These are phyloP conservation scores for Amanita rubescens DNA, from an alignment of 768 basidiomycete species.

Conservation along the genomic window DNA sequence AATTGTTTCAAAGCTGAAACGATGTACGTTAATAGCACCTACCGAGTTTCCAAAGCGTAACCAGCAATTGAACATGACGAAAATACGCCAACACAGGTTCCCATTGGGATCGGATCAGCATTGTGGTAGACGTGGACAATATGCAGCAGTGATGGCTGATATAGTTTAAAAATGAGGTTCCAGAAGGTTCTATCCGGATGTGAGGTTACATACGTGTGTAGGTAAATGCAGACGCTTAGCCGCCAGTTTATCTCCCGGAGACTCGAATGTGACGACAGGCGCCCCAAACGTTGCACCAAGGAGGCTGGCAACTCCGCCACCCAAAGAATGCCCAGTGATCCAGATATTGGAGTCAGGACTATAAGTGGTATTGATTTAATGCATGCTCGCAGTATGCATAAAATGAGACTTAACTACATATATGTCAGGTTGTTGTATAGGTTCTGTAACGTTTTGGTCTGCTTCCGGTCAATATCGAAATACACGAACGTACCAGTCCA, in stretches of 20 bases:
- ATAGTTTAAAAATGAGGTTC: not conserved
- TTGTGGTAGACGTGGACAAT: slow-evolving; percentile 92
- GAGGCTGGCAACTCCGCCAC: slow-evolving; percentile 70
- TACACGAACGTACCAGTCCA: slow-evolving; percentile 57
- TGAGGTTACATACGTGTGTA: slow-evolving; percentile 41
- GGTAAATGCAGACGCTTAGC: slow-evolving; percentile 79
- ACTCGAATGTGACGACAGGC: slow-evolving; percentile 83
- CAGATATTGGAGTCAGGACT: slow-evolving; percentile 82
- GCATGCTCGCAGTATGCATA: not conserved
- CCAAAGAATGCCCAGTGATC: slow-evolving; percentile 73
- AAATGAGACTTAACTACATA: slow-evolving; percentile 50
- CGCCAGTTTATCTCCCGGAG: slow-evolving; percentile 82
- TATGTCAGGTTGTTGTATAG: slow-evolving; percentile 91
- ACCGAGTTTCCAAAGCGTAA: slow-evolving; percentile 83
- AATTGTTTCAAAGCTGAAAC: not conserved
- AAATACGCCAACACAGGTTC: slow-evolving; percentile 72
- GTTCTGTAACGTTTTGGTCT: slow-evolving; percentile 44
- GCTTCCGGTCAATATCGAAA: not conserved
- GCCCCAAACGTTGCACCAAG: slow-evolving; percentile 84
- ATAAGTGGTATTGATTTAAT: not conserved
- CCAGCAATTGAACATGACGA: slow-evolving; percentile 82
- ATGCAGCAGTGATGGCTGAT: slow-evolving; percentile 64
- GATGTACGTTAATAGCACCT: slow-evolving; percentile 16
- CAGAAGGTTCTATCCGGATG: not conserved
- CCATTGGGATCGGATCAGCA: slow-evolving; percentile 92